Conservation (phyloP, 2,329 filamentous ascomycete species). For the Penicillium sp. region DNA sequence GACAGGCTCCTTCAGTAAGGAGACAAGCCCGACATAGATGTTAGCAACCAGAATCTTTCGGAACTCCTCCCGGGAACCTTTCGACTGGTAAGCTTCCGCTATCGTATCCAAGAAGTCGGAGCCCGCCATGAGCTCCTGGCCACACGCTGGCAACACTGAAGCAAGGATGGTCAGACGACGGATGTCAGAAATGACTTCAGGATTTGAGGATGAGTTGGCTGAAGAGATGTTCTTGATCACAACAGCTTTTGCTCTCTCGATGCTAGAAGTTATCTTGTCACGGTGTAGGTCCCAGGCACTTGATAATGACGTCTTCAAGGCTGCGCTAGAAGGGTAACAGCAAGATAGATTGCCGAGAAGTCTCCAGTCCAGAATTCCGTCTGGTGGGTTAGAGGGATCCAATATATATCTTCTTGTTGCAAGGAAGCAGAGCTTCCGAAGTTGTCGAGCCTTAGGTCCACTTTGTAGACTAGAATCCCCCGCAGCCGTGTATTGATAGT, state of each 20-base stretch:
- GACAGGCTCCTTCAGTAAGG: constrained; percentile 65
- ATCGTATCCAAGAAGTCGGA: constrained; percentile 84
- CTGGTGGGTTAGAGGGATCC: constrained; percentile 43
- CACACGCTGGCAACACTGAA: constrained; percentile 44
- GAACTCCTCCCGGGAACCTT: constrained; percentile 58
- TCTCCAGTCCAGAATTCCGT: constrained; percentile 59
- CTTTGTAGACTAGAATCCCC: constrained; percentile 31
- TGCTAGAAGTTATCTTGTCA: constrained; percentile 32
- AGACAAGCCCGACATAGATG: constrained; percentile 70
- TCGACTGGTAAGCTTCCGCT: constrained; percentile 44
- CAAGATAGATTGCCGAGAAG: constrained; percentile 68
- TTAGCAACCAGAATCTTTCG: constrained; percentile 69
- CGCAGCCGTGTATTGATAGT: constrained; percentile 55
- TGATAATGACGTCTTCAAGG: constrained; percentile 53
- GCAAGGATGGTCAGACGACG: constrained; percentile 41
- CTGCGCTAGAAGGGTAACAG: constrained; percentile 63
- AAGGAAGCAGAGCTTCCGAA: constrained; percentile 65
- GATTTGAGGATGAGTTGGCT: constrained; percentile 8
- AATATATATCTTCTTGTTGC: constrained; percentile 60
- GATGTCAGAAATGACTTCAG: constrained; percentile 28
- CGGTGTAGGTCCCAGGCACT: constrained; percentile 45
- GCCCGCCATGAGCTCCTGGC: constrained; percentile 70
- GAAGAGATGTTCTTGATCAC: constrained; percentile 33
- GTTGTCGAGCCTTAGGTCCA: constrained; percentile 42
- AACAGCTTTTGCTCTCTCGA: constrained; percentile 37